Base-by-base conservation (phyloP, 1,284 basidiomycete genomes). In the Marasmius fiardii region DNA sequence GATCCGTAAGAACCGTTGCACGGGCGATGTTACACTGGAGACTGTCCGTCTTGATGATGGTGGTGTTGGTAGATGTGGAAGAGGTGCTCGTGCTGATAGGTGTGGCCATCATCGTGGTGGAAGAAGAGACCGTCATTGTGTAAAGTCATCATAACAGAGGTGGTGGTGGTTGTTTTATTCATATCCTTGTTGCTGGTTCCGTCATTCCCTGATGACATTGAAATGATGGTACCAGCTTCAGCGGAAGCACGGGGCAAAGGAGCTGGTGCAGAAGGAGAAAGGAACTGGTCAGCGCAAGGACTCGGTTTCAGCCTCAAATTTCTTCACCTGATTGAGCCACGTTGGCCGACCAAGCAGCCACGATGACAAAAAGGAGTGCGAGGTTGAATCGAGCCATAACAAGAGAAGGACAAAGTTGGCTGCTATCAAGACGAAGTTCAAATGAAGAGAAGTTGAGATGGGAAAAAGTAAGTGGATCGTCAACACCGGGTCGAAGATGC, bases 11-110 rank as follows among this genome's bases (percentile, higher is more conserved):
- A n/a, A 49, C 33, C 5, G 20, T 20, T 28, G 47, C 47, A 20
- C 47, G 47, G 31, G 47, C 47, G 14, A 49, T 31, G 7, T 49
- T 49, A 26, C 47, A 49, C 33, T 49, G 47, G 12, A 49, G 14
- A 20, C 47, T 49, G 26, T 28, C 28, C 3, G 31, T 31, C 47
- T 49, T 33, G 14, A 31, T 33, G n/a, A 16, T 7, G 39, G 39
- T 41, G 16, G 7, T 41, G n/a, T 20, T 16, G 39, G 39, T 6
- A n/a, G 8, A 1, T 10, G 11, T 2, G n/a, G n/a, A 7, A 16
- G n/a, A 7, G 4, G n/a, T 41, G 35, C n/a, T 11, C 12, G 35
- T 2, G 35, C 35, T 12, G 5, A 5, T 12, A 37, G 12, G 35
- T 37, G n/a, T n/a, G 12, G 35, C 12, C 12, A 12, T 2, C 12